Conservation (phyloP, 2,329 filamentous ascomycete genomes). For the Fusarium buxicola region DNA sequence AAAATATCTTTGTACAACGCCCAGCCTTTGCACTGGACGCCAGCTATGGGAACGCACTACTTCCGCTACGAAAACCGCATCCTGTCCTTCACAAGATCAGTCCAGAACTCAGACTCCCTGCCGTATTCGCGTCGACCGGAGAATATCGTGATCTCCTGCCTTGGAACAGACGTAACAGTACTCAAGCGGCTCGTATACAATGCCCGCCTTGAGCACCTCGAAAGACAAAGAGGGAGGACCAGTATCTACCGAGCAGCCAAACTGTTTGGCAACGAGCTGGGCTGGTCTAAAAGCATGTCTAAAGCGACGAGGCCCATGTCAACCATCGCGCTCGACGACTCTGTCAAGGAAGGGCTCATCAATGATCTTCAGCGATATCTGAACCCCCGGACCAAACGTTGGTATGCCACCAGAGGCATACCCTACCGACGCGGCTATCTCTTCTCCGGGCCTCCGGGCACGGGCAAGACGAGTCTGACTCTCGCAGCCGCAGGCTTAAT, state of each 20-base stretch:
- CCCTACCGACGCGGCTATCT: conserved; percentile 39
- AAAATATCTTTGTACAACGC: conserved; percentile 30
- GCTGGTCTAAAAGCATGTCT: conserved; percentile 31
- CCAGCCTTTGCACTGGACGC: conserved; percentile 24
- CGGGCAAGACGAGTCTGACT: conserved; percentile 35
- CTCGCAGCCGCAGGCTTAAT: conserved; percentile 29
- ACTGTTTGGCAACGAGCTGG: background rate
- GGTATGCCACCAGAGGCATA: conserved; percentile 36
- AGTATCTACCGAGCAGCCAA: conserved; percentile 25
- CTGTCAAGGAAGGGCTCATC: conserved; percentile 26
- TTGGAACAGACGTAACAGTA: conserved; percentile 19
- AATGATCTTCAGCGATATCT: conserved; percentile 33
- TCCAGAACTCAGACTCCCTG: background rate
- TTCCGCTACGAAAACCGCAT: conserved; percentile 21
- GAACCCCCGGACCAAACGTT: conserved; percentile 28
- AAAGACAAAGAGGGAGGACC: conserved; percentile 26
- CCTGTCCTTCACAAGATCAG: conserved; percentile 19
- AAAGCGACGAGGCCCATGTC: conserved; percentile 32
- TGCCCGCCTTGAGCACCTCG: conserved; percentile 22
- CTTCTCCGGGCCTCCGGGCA: conserved; percentile 36
- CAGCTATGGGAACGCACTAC: conserved; percentile 27
- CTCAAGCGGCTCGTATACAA: conserved; percentile 32
- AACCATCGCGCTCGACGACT: conserved; percentile 31
- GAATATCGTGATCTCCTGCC: conserved; percentile 21
- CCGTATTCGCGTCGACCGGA: background rate